Base-by-base conservation (phyloP, 2,329 filamentous ascomycete genomes). In the Xylogone sp. region DNA sequence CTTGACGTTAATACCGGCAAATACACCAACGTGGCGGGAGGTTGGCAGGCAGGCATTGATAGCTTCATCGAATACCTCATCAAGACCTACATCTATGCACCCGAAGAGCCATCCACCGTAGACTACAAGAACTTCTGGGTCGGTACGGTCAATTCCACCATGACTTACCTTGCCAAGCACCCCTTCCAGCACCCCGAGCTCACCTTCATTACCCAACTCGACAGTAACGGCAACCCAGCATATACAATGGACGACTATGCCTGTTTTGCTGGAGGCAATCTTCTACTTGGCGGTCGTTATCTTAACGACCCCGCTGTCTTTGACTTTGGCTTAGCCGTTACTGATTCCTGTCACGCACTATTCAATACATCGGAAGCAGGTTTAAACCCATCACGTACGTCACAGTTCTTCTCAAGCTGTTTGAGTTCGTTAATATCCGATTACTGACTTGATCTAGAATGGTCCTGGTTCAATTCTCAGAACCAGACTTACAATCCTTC, bases 31-130 rank as follows among this genome's bases (percentile, higher is more conserved):
- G 76, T 75, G 22, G 62, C 60, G 1, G 88, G 90, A 49, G 86
- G 87, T 47, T 94, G 89, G 88, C 79, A 80, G 29, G 87, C 84
- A 48, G 84, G 86, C 9, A 79, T 79, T 13, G 89, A 93, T 67
- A 88, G 82, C 29, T 93, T 85, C 70, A 93, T 93, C 70, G 88
- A 94, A 70, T 94, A 94, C 62, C 77, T 94, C 39, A 84, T 94
- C 68, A 95, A 95, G 73, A 91, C 91, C 86, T 92, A 83, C 62
- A 66, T 91, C 52, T 94, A 93, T 65, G 84, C 90, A 62, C 75
- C 81, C 0, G 8, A 7, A 39, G 58, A 66, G 6, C 76, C 80
- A 1, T 42, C 39, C 21, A 48, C 42, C 43, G 21, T 29, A 13
- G 44, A 45, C 9, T 94, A 88, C 61, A 68, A 60, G 1, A 55